These are phyloP conservation scores for Candida berthetii DNA, from an alignment of 805 yeast species.

Conservation along the genomic window DNA sequence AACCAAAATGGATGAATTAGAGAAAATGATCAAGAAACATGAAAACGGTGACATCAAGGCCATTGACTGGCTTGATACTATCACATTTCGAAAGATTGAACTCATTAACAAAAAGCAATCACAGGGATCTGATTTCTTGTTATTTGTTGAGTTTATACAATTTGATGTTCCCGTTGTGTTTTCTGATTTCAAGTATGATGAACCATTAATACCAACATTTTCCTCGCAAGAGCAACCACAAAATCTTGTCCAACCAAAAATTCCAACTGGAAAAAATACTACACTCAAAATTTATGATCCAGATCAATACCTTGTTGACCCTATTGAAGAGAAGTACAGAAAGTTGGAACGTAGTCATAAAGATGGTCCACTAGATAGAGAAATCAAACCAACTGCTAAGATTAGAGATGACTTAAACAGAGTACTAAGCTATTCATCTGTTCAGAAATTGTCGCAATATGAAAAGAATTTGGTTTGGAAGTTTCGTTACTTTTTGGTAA, in stretches of 20 bases:
- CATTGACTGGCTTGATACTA: slow-evolving; percentile 69
- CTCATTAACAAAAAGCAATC: slow-evolving; percentile 15
- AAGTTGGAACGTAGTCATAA: slow-evolving; percentile 80
- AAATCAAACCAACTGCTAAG: slow-evolving; percentile 82
- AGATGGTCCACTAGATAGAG: slow-evolving; percentile 71
- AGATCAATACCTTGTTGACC: slow-evolving; percentile 63
- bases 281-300: slow-evolving; percentile 54
- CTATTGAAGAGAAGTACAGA: slow-evolving; percentile 84
- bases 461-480: slow-evolving; percentile 90
- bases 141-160: slow-evolving; percentile 52
- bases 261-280: slow-evolving; percentile 25
- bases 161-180: slow-evolving; percentile 71
- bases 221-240: slow-evolving; percentile 38
- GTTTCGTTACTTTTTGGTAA: slow-evolving; percentile 74
- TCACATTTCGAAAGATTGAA: slow-evolving; percentile 48
- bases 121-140: slow-evolving; percentile 25
- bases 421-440: slow-evolving; percentile 76
- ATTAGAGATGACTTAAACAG: slow-evolving; percentile 65
- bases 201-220: slow-evolving; percentile 27
- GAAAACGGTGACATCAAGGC: slow-evolving; percentile 61
- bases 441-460: slow-evolving; percentile 69
- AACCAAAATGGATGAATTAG: slow-evolving; percentile 40
- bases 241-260: slow-evolving; percentile 18
- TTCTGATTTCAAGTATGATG: slow-evolving; percentile 45
- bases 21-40: slow-evolving; percentile 49